phyloP scores from a whole-genome alignment of 805 yeast species.

The Clavispora carvajalis region DNA sequence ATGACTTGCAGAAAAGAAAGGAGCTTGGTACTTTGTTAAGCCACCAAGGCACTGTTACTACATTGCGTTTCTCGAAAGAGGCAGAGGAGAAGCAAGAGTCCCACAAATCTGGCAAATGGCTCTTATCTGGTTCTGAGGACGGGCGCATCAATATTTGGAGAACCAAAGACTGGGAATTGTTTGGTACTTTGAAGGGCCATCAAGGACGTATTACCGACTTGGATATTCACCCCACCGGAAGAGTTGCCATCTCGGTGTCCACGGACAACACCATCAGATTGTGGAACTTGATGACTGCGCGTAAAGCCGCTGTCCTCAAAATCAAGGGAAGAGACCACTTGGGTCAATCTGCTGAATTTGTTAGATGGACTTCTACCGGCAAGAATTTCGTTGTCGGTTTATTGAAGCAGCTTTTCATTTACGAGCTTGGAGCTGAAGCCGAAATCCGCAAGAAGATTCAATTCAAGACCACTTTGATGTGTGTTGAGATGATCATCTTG shows the following conservation, averaged over 20 bases:
- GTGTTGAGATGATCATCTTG: slow-evolving; percentile 47
- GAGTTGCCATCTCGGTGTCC: slow-evolving; percentile 86
- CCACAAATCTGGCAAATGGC: slow-evolving; percentile 72
- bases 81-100: slow-evolving; percentile 11
- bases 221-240: slow-evolving; percentile 84
- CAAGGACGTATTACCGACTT: slow-evolving; percentile 76
- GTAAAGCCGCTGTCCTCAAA: slow-evolving; percentile 82
- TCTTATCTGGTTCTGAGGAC: slow-evolving; percentile 85
- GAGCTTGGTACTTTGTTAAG: slow-evolving; percentile 87
- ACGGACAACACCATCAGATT: slow-evolving; percentile 77
- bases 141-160: slow-evolving; percentile 90
- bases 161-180: slow-evolving; percentile 93
- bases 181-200: slow-evolving; percentile 87
- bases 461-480: slow-evolving; percentile 59
- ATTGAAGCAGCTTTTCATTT: slow-evolving; percentile 57
- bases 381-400: slow-evolving; percentile 72
- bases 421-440: slow-evolving; percentile 53
- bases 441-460: slow-evolving; percentile 50
- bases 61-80: slow-evolving; percentile 64
- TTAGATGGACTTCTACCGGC: slow-evolving; percentile 67
- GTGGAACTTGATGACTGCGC: slow-evolving; percentile 96
- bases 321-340: slow-evolving; percentile 62
- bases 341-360: slow-evolving; percentile 60
- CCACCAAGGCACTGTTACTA: slow-evolving; percentile 85
- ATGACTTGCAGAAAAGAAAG: slow-evolving; percentile 88